These are phyloP conservation scores for Stevia rebaudiana DNA, from an alignment of 140 eudicot species.

Conservation along the genomic window DNA sequence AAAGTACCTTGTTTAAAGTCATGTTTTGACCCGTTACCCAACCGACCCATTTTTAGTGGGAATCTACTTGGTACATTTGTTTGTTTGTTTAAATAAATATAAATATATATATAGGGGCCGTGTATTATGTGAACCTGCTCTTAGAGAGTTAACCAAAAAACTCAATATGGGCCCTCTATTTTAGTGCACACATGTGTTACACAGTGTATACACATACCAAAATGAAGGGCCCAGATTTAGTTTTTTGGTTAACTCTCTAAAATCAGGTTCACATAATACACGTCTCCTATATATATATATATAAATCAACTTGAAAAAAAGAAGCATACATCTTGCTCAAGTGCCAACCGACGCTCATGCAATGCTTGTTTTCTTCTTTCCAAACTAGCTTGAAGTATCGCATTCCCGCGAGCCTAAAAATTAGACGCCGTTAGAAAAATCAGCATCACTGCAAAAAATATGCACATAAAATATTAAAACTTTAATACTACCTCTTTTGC, in stretches of 20 bases:
- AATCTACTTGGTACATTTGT: no score
- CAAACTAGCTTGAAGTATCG: constrained; percentile 93
- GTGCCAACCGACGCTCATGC: constrained; percentile 93
- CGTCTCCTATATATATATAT: no score
- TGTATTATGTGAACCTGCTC: no score
- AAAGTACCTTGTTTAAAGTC: neutral
- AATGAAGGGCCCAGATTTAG: no score
- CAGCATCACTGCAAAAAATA: neutral
- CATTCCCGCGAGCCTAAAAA: constrained; percentile 83
- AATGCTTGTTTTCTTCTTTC: constrained; percentile 96
- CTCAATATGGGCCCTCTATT: no score
- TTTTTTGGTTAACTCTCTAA: no score
- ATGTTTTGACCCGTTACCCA: neutral
- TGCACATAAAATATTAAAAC: neutral
- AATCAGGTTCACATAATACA: no score
- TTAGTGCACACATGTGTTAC: no score
- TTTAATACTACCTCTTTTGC: constrained; percentile 68
- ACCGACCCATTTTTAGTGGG: neutral
- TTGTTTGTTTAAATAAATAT: no score
- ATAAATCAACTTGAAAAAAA: neutral
- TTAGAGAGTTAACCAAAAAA: no score
- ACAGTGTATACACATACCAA: no score
- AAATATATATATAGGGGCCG: no score
- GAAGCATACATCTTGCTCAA: constrained; percentile 83
- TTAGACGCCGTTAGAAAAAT: constrained; percentile 1